Conservation (phyloP, 176 grass and related monocot species). For the Guadua angustifolia region DNA sequence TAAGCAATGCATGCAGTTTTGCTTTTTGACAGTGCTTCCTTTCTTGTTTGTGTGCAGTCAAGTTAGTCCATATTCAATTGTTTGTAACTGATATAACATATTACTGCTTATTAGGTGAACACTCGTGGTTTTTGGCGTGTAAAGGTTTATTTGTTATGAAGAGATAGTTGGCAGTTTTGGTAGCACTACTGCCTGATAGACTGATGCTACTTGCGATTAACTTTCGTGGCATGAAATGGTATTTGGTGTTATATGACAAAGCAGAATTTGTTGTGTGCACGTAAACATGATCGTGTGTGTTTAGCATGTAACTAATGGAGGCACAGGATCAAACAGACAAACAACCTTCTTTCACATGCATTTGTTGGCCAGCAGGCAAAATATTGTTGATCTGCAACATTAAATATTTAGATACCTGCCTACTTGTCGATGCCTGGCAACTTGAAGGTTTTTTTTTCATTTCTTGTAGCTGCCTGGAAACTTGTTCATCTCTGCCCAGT, state of each 20-base stretch:
- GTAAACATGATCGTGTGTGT: background rate
- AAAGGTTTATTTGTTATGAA: background rate
- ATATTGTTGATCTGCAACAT: background rate
- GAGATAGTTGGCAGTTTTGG: background rate
- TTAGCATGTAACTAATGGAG: background rate
- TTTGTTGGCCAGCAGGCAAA: background rate
- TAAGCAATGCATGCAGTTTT: background rate
- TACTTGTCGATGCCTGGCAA: background rate
- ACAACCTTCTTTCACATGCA: background rate
- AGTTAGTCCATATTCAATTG: background rate
- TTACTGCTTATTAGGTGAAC: background rate
- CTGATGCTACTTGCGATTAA: background rate
- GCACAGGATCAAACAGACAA: background rate
- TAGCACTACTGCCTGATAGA: background rate
- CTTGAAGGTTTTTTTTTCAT: background rate
- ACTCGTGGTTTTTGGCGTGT: too few relatives aligned
- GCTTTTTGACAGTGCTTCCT: background rate
- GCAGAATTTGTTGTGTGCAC: background rate
- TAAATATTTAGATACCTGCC: background rate
- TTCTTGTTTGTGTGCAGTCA: background rate
- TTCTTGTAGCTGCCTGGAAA: background rate
- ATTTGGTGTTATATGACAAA: background rate
- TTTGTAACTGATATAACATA: background rate
- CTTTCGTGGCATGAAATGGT: background rate
- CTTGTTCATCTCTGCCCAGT: background rate